These are phyloP conservation scores for Plantago coronopus DNA, from an alignment of 305 asterid genomes.

Conservation along the genomic window DNA sequence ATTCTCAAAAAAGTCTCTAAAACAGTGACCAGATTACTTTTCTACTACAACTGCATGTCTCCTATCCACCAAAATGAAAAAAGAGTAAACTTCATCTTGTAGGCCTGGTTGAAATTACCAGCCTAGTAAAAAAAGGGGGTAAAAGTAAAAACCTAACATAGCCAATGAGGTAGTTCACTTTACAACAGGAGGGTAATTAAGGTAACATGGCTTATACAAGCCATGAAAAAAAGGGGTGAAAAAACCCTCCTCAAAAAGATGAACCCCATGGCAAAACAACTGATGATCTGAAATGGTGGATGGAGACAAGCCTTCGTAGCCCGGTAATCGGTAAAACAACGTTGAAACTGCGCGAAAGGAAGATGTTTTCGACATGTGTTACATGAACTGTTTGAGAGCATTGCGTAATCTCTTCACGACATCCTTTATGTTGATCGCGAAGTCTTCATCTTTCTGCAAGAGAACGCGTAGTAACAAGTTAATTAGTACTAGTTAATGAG, in stretches of 20 bases:
- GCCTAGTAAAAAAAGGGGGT: no score
- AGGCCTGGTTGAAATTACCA: conserved; percentile 21
- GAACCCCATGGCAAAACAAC: conserved; percentile 55
- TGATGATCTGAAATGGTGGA: conserved; percentile 30
- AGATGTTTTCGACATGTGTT: not conserved
- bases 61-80: conserved; percentile 29
- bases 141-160: conserved; percentile 21
- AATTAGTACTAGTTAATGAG: no score
- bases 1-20: not conserved
- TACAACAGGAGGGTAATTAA: conserved; percentile 51
- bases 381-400: conserved; percentile 35
- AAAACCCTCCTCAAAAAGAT: conserved; percentile 59
- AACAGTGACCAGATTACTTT: conserved; percentile 7
- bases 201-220: conserved; percentile 51
- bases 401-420: conserved; percentile 41
- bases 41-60: conserved; percentile 4
- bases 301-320: conserved; percentile 27
- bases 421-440: conserved; percentile 42
- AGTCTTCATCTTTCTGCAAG: conserved; percentile 61
- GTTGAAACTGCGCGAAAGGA: not conserved
- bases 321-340: conserved; percentile 11
- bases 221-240: conserved; percentile 59
- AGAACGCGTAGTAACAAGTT: not conserved
- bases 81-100: not conserved
- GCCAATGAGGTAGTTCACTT: conserved; percentile 31